Evolutionary conservation across 257 asterid species (phyloP), one percentile per base, ranked within the genome.

Genomic region (Solanum chmielewskii): DNA sequence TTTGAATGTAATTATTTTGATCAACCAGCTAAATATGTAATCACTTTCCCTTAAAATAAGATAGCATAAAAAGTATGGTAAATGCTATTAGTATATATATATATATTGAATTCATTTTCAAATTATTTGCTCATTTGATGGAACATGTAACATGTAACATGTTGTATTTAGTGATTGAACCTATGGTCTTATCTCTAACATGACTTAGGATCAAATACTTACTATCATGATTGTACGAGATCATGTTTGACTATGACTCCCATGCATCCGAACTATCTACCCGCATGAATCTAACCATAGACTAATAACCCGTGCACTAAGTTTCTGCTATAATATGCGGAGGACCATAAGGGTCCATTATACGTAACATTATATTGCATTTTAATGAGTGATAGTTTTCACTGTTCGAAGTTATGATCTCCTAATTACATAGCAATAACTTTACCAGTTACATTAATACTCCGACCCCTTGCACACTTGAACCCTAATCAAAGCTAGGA

Each of bases 321-420:
- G 18, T 66, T 25, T 23, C 3, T 23, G 1, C 29, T 23, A 21
- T 52, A 16, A 52, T 23, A 5, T 9, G 69, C 2, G 3, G 15
- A 9, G 29, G 7, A 60, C 6, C 14, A 21, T 4, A 60, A 21
- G 11, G 27, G 2, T 4, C 6, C 2, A 60, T 0, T 4, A 10
- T 60, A 60, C 1, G 3, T 4, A 60, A 60, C 7, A 4, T 60
- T 23, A 60, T 23, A 5, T 1, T 23, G 7, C 12, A 60, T 23
- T 23, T 60, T 60, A 23, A 60, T 3, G 0, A 23, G 7, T 4
- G 3, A 23, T 0, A 4, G 0, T 60, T 60, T 18, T 0, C 29
- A 60, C 1, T 1, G 14, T 10, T 60, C 0, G 1, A 60, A 23
- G 2, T 1, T n/a, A 0, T 60, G 7, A 9, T 1, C 1, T 60